Conservation (phyloP, 805 yeast genomes). For the Metschnikowia orientalis region DNA sequence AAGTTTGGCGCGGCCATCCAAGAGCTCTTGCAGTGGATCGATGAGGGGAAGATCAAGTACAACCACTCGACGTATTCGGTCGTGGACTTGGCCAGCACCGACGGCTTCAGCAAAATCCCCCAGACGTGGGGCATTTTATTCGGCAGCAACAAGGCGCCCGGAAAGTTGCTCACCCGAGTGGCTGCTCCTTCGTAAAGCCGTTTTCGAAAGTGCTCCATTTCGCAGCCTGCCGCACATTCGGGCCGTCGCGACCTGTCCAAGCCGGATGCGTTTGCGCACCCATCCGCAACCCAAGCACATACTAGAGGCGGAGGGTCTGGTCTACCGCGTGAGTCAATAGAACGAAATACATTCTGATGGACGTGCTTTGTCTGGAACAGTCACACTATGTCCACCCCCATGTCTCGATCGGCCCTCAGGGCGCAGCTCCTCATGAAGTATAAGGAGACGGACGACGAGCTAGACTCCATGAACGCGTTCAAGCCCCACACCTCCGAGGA, state of each 20-base stretch:
- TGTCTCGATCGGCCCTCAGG: conserved; percentile 2
- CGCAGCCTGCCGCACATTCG: no score
- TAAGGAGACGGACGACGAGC: conserved; percentile 15
- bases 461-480: conserved; percentile 24
- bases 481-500: conserved; percentile 23
- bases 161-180: conserved; percentile 49
- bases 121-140: conserved; percentile 45
- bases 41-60: conserved; percentile 18
- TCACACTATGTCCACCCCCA: no score
- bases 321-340: no score
- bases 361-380: no score
- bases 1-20: neutral
- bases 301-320: no score
- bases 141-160: conserved; percentile 40
- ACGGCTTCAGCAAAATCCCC: conserved; percentile 42
- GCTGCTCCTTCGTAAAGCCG: neutral
- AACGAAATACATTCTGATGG: no score
- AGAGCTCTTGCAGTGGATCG: conserved; percentile 13
- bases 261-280: no score
- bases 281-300: no score
- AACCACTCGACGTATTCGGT: conserved; percentile 15
- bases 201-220: no score
- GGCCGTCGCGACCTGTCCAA: no score
- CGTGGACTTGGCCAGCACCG: conserved; percentile 15
- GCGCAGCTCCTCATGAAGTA: conserved; percentile 11